Evolutionary conservation across 1,284 basidiomycete genomes (phyloP), one percentile per base, ranked within the genome.

Genomic region (Tylopilus sp.): DNA sequence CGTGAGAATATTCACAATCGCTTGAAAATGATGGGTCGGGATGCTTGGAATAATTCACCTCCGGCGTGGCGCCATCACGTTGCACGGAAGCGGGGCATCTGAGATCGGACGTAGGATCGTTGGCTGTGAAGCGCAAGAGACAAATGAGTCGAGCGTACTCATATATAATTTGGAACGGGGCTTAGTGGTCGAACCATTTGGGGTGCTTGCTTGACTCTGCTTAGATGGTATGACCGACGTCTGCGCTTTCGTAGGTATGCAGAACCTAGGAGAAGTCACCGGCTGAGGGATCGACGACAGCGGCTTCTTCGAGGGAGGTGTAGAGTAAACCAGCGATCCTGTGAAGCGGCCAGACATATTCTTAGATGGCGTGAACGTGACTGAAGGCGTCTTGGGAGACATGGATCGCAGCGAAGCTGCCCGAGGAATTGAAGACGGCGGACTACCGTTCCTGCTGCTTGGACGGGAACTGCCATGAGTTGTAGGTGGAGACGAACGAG

Each of bases 131-230:
- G 59, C 60, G 59, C 51, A 57, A 64, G 55, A 59, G 56, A 63
- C 42, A 55, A 66, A 76, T 78, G 62, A 78, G 78, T 72, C 70
- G 71, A 68, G 78, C 78, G 74, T 77, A 81, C 80, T 72, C 66
- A 68, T 71, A 51, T 63, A 58, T 61, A 56, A 55, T 57, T 54
- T 63, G 49, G 69, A 69, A 64, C 70, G 71, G 70, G 74, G 72
- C 60, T 72, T 73, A 73, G 70, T 73, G 53, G 69, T 70, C 78
- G 77, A 81, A 82, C 81, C 79, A 74, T 81, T 76, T 67, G 54
- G 56, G 49, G 55, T 59, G 49, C 61, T 65, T 51, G 67, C 55
- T 46, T 42, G 57, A 50, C 63, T 49, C 25, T 74, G 67, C 58
- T 70, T 74, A 15, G 46, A 48, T 9, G 48, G 28, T 4, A 46